Evolutionary conservation across 2,329 filamentous ascomycete species (phyloP).

Genomic region (Tolypocladium sp.): DNA sequence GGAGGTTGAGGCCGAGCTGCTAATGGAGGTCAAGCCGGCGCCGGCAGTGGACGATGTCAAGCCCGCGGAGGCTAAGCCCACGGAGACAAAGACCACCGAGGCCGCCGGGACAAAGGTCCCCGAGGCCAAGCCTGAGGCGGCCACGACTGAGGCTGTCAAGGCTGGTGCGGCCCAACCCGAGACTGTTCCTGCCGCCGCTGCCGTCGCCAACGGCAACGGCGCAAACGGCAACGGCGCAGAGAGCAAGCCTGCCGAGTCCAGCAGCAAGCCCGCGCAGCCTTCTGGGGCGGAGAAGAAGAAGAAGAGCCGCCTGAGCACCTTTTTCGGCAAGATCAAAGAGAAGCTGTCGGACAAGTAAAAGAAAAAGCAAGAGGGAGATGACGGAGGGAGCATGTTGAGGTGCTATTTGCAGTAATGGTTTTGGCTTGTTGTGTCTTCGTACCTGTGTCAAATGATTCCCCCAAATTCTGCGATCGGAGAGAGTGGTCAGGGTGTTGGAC

Average conservation of each 20-base stretch:
- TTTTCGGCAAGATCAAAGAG: constrained; percentile 49
- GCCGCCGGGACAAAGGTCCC: constrained; percentile 11
- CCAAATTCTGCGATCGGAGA: constrained; percentile 21
- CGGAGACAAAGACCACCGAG: constrained; percentile 8
- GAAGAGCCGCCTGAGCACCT: constrained; percentile 54
- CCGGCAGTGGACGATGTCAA: constrained; percentile 22
- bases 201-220: constrained; percentile 6
- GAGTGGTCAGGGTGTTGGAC: constrained; percentile 18
- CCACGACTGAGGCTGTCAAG: constrained; percentile 9
- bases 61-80: constrained; percentile 9
- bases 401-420: constrained; percentile 15
- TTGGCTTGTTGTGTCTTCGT: constrained; percentile 25
- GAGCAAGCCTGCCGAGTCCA: constrained; percentile 9
- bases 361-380: constrained; percentile 2
- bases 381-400: constrained; percentile 5
- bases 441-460: constrained; percentile 29
- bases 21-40: constrained; percentile 49
- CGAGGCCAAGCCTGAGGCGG: constrained; percentile 6
- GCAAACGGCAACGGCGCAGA: constrained; percentile 11
- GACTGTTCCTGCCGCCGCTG: constrained; percentile 2
- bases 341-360: constrained; percentile 27
- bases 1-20: constrained; percentile 62
- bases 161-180: neutral
- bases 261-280: constrained; percentile 12
- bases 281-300: constrained; percentile 50